phyloP scores from a whole-genome alignment of 1,284 basidiomycete genomes.

The Ceratobasidium sp. region DNA sequence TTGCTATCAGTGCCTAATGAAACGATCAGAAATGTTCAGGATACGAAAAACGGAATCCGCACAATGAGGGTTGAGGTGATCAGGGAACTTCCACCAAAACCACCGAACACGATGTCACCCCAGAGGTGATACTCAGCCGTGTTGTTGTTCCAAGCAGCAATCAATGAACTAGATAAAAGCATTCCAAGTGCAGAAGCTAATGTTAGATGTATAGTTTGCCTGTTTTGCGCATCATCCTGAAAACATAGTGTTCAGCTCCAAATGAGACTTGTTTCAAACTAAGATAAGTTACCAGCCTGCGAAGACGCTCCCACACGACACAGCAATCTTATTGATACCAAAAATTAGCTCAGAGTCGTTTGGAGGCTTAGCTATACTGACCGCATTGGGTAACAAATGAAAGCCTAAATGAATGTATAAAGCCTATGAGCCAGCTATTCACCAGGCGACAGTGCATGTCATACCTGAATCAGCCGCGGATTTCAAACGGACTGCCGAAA shows the following conservation, averaged over 20 bases:
- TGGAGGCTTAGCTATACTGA: background rate
- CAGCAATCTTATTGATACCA: constrained; percentile 60
- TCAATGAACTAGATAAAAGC: constrained; percentile 62
- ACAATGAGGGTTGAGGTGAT: constrained; percentile 86
- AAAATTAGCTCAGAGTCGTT: background rate
- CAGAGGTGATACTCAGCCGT: constrained; percentile 72
- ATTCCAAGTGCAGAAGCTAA: constrained; percentile 64
- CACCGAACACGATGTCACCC: constrained; percentile 78
- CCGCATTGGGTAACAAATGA: constrained; percentile 46
- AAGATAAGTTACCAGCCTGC: constrained; percentile 73
- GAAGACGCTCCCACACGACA: constrained; percentile 80
- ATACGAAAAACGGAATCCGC: constrained; percentile 47
- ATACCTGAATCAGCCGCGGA: constrained; percentile 74
- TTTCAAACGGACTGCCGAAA: constrained; percentile 81
- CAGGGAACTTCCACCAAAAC: constrained; percentile 81
- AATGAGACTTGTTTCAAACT: too few relatives aligned
- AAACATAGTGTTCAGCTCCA: background rate
- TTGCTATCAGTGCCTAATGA: constrained; percentile 81
- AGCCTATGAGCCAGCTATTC: background rate
- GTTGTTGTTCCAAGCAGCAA: constrained; percentile 64
- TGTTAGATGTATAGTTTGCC: constrained; percentile 80
- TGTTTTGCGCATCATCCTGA: constrained; percentile 70
- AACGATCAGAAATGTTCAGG: constrained; percentile 27
- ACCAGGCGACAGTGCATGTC: constrained; percentile 44
- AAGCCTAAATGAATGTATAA: constrained; percentile 1